Conservation (phyloP, 2,329 filamentous ascomycete genomes). For the Lachnellula arida region DNA sequence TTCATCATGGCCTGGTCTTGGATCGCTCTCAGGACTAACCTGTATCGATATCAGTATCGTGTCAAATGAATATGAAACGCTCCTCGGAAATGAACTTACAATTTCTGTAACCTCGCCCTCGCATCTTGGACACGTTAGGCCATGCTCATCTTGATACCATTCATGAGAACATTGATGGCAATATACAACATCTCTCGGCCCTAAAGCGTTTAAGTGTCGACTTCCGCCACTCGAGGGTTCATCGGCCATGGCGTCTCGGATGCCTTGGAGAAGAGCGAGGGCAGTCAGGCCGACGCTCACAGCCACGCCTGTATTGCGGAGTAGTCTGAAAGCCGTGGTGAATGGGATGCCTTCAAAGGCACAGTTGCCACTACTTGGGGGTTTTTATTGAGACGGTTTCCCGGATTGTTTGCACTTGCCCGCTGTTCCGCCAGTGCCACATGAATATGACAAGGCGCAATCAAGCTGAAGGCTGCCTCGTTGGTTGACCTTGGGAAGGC, state of each 20-base stretch:
- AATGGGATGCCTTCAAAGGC: conserved; percentile 9
- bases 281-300: conserved; percentile 56
- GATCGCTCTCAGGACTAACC: conserved; percentile 57
- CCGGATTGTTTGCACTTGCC: neutral
- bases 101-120: conserved; percentile 78
- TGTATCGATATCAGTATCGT: conserved; percentile 34
- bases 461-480: conserved; percentile 7
- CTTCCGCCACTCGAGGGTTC: conserved; percentile 16
- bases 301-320: conserved; percentile 50
- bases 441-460: conserved; percentile 9
- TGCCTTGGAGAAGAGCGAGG: conserved; percentile 49
- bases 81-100: conserved; percentile 50
- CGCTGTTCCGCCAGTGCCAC: neutral
- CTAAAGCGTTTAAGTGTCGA: conserved; percentile 45
- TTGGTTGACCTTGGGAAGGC: conserved; percentile 9
- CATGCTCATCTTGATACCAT: conserved; percentile 71
- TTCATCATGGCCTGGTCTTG: conserved; percentile 41
- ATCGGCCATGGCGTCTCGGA: conserved; percentile 38
- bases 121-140: conserved; percentile 73
- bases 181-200: conserved; percentile 67
- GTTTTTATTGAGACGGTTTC: neutral
- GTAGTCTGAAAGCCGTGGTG: conserved; percentile 52
- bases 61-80: neutral
- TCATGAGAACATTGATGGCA: conserved; percentile 79
- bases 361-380: neutral